Evolutionary conservation across 1,284 basidiomycete genomes (phyloP).

Genomic region (Ustanciosporium gigantosporum): DNA sequence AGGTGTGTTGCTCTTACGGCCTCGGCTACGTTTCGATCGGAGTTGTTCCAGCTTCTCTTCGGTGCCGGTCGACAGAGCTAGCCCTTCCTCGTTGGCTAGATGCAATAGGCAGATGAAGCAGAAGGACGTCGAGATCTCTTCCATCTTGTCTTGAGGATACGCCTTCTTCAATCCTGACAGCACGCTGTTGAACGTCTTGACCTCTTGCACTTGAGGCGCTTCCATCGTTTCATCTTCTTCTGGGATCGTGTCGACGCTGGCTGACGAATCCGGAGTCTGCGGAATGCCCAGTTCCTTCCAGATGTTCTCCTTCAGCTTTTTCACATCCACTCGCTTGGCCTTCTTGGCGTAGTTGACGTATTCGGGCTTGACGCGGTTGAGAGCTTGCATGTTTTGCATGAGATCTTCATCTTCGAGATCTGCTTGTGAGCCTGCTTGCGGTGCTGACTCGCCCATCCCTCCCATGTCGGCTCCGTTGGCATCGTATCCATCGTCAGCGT

Average conservation of each 20-base stretch:
- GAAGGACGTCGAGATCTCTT: slow-evolving; percentile 97
- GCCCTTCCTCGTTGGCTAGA: slow-evolving; percentile 90
- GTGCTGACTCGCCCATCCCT: slow-evolving; percentile 43
- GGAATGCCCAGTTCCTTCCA: slow-evolving; percentile 76
- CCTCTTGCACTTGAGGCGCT: slow-evolving; percentile 1
- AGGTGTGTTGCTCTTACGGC: slow-evolving; percentile 33
- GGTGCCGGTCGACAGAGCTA: slow-evolving; percentile 62
- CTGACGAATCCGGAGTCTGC: slow-evolving; percentile 2
- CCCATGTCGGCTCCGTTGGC: slow-evolving; percentile 29
- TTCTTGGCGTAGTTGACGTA: slow-evolving; percentile 92
- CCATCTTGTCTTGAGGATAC: slow-evolving; percentile 91
- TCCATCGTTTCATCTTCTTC: slow-evolving; percentile 23
- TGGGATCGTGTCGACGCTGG: slow-evolving; percentile 3
- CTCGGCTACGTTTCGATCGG: slow-evolving; percentile 21
- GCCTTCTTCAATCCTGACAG: slow-evolving; percentile 77
- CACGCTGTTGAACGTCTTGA: slow-evolving; percentile 72
- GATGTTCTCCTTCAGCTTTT: slow-evolving; percentile 95
- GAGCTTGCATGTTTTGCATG: slow-evolving; percentile 77
- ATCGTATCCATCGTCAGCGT: slow-evolving; percentile 72
- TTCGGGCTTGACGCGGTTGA: slow-evolving; percentile 77
- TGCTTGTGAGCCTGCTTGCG: slow-evolving; percentile 39
- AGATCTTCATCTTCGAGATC: slow-evolving; percentile 79
- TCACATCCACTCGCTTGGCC: slow-evolving; percentile 94
- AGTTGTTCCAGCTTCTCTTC: slow-evolving; percentile 26
- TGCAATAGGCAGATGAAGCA: slow-evolving; percentile 98